These are phyloP conservation scores for Oryza australiensis DNA, from an alignment of 176 grass and related monocot genomes.

Conservation along the genomic window DNA sequence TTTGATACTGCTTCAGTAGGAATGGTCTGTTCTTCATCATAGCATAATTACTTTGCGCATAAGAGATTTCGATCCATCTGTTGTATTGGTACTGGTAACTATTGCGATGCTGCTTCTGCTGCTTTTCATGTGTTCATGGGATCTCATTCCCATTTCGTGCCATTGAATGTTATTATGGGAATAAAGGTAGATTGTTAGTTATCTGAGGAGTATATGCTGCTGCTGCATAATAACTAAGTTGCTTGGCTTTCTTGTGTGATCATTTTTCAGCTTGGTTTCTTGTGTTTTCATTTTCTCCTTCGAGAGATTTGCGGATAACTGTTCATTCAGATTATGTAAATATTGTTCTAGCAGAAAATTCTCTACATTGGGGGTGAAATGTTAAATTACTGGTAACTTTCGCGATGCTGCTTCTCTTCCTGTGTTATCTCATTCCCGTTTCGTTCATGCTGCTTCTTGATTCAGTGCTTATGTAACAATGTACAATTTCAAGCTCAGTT, in stretches of 20 bases:
- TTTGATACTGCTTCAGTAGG: slow-evolving; percentile 30
- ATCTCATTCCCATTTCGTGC: slow-evolving; percentile 19
- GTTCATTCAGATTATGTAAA: too few species aligned
- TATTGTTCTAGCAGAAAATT: too few species aligned
- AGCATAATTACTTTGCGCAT: slow-evolving; percentile 14
- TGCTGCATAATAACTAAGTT: slow-evolving; percentile 11
- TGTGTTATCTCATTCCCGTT: too few species aligned
- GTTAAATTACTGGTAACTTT: too few species aligned
- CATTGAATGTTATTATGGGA: slow-evolving; percentile 37
- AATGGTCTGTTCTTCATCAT: slow-evolving; percentile 15
- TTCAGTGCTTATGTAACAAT: too few species aligned
- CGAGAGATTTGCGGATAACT: too few species aligned
- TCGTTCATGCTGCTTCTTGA: too few species aligned
- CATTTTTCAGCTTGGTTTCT: neutral
- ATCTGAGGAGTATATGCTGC: neutral
- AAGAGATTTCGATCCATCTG: slow-evolving; percentile 4
- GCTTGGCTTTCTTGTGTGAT: slow-evolving; percentile 8
- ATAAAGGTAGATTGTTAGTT: slow-evolving; percentile 40
- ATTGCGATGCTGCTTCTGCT: neutral
- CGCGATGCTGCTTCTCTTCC: too few species aligned
- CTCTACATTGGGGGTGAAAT: too few species aligned
- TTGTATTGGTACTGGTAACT: slow-evolving; percentile 18
- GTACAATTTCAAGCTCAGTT: too few species aligned
- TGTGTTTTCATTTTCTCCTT: neutral
- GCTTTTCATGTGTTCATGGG: slow-evolving; percentile 6